Percentiles rank a stretch among this genome's conserved stretches.
phyloP scores from a whole-genome alignment of 768 basidiomycete species.

The Amyloporia xantha region DNA sequence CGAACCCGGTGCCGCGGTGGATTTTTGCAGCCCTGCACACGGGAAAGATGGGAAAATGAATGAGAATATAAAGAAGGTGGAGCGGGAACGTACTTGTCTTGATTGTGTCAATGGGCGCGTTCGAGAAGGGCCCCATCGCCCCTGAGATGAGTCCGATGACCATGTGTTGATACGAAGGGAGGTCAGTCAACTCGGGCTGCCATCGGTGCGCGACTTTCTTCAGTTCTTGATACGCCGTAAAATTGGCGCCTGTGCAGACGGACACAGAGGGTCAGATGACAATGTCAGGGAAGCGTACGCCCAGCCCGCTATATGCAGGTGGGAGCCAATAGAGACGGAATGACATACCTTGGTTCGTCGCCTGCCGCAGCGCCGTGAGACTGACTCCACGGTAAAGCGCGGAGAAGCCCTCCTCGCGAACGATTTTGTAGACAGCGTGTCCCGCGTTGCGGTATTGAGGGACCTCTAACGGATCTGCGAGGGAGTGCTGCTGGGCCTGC shows the following conservation, averaged over 20 bases:
- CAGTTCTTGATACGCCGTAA: constrained; percentile 95
- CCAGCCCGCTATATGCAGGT: neutral
- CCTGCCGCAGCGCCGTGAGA: constrained; percentile 90
- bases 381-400: constrained; percentile 91
- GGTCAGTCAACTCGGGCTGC: constrained; percentile 73
- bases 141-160: constrained; percentile 91
- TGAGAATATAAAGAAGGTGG: neutral
- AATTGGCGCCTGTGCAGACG: constrained; percentile 75
- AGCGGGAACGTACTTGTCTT: constrained; percentile 70
- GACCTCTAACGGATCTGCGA: constrained; percentile 90
- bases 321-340: too few relatives aligned
- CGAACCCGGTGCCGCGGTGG: constrained; percentile 64
- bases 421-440: constrained; percentile 91
- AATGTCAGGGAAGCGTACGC: neutral
- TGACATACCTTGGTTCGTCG: constrained; percentile 88
- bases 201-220: constrained; percentile 73
- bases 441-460: constrained; percentile 96
- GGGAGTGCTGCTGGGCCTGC: constrained; percentile 95
- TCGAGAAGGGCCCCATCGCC: constrained; percentile 97
- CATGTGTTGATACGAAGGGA: constrained; percentile 97
- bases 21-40: constrained; percentile 72
- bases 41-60: constrained; percentile 1
- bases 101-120: constrained; percentile 92
- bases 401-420: constrained; percentile 82
- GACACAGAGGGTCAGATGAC: neutral